Conservation (phyloP, 2,329 filamentous ascomycete species). For the Fusarium bactridioides region DNA sequence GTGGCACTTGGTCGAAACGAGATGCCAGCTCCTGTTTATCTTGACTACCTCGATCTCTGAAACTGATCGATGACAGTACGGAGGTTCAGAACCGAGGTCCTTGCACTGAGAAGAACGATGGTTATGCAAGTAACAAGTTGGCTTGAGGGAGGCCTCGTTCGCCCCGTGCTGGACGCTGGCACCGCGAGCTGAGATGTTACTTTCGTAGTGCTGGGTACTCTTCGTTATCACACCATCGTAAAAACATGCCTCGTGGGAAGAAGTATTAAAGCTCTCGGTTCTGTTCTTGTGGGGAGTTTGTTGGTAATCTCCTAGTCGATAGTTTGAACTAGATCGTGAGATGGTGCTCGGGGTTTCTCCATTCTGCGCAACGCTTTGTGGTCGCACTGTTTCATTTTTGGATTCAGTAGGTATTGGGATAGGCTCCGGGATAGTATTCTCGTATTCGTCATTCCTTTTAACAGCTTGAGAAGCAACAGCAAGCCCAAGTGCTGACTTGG, state of each 20-base stretch:
- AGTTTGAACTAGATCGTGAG: background rate
- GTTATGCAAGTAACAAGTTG: background rate
- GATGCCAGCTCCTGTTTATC: background rate
- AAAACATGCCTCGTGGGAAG: background rate
- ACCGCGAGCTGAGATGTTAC: too few species aligned
- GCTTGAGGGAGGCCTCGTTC: background rate
- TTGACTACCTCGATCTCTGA: background rate
- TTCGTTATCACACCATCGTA: background rate
- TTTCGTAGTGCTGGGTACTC: background rate
- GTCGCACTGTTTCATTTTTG: background rate
- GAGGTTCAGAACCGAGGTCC: background rate
- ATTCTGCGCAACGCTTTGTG: background rate
- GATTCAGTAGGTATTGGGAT: background rate
- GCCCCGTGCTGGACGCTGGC: too few species aligned
- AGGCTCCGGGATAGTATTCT: background rate
- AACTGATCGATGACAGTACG: background rate
- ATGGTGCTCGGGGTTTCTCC: background rate
- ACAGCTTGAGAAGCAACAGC: background rate
- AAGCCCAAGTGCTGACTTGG: background rate
- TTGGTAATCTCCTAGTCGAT: background rate
- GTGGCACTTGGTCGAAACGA: constrained; percentile 5
- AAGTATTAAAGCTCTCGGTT: background rate
- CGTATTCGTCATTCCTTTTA: background rate
- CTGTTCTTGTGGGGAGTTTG: background rate
- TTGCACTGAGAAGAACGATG: background rate